These are phyloP conservation scores for Gaeumannomyces sp. DNA, from an alignment of 2,329 filamentous ascomycete genomes.

Conservation along the genomic window DNA sequence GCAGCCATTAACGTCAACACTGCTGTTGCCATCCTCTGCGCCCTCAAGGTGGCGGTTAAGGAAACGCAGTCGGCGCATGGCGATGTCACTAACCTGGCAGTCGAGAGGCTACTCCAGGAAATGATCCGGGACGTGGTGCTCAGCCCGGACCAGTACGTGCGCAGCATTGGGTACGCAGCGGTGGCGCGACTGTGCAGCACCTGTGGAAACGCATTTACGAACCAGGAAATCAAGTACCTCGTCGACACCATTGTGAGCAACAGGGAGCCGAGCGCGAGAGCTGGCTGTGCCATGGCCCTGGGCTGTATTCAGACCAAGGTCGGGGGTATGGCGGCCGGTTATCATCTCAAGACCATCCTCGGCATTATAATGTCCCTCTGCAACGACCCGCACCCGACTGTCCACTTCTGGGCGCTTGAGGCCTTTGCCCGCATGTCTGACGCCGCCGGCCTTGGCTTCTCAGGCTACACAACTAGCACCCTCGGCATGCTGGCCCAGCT, in stretches of 20 bases:
- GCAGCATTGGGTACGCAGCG: conserved; percentile 77
- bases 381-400: conserved; percentile 88
- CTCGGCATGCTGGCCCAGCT: conserved; percentile 91
- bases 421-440: conserved; percentile 81
- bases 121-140: conserved; percentile 66
- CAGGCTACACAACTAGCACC: conserved; percentile 80
- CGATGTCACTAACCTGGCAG: conserved; percentile 65
- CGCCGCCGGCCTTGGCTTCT: conserved; percentile 87
- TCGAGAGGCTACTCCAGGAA: conserved; percentile 80
- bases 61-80: conserved; percentile 70
- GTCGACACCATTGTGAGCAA: conserved; percentile 94
- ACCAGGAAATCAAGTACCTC: conserved; percentile 75
- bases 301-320: conserved; percentile 93
- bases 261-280: conserved; percentile 84
- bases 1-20: conserved; percentile 90
- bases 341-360: conserved; percentile 95
- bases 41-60: conserved; percentile 76
- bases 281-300: conserved; percentile 88
- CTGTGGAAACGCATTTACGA: conserved; percentile 85
- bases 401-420: conserved; percentile 95
- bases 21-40: conserved; percentile 70
- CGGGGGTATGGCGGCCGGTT: conserved; percentile 93
- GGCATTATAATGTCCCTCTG: conserved; percentile 96
- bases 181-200: conserved; percentile 77
- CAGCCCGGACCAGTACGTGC: conserved; percentile 78